Evolutionary conservation across 768 basidiomycete species (phyloP).

Genomic region (Suillus decipiens): DNA sequence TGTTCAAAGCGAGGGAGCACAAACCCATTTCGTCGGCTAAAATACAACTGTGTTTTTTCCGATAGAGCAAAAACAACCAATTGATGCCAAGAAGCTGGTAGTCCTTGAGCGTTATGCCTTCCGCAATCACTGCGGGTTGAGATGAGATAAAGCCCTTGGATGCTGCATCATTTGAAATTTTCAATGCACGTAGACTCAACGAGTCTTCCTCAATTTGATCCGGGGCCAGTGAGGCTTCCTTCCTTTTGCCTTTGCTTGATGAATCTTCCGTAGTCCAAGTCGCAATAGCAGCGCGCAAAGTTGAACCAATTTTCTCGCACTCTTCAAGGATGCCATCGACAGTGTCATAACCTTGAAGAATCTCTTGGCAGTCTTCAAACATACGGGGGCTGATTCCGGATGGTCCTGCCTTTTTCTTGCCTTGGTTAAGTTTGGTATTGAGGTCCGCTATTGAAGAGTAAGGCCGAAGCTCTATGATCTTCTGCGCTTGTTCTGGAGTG

Average conservation of each 20-base stretch:
- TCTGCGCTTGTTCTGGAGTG: slow-evolving; percentile 74
- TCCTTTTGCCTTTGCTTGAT: slow-evolving; percentile 41
- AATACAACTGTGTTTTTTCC: slow-evolving; percentile 84
- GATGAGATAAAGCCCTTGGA: slow-evolving; percentile 66
- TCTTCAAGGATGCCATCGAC: slow-evolving; percentile 88
- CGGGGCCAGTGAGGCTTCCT: slow-evolving; percentile 28
- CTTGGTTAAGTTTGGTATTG: slow-evolving; percentile 73
- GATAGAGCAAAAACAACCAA: slow-evolving; percentile 90
- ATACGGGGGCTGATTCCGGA: slow-evolving; percentile 85
- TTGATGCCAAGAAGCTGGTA: slow-evolving; percentile 98
- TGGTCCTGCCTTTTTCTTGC: slow-evolving; percentile 84
- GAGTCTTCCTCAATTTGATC: slow-evolving; percentile 62
- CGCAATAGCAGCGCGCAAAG: slow-evolving; percentile 71
- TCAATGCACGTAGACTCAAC: slow-evolving; percentile 53
- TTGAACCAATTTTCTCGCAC: slow-evolving; percentile 83
- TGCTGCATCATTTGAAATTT: slow-evolving; percentile 40
- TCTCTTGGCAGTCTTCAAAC: slow-evolving; percentile 86
- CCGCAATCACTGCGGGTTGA: slow-evolving; percentile 71
- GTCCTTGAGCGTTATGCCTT: slow-evolving; percentile 83
- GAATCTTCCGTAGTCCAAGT: slow-evolving; percentile 60
- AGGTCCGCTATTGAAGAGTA: slow-evolving; percentile 79
- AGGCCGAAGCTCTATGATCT: slow-evolving; percentile 77
- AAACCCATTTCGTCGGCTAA: slow-evolving; percentile 99
- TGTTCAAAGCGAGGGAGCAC: slow-evolving; percentile 27
- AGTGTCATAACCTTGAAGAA: slow-evolving; percentile 82